Evolutionary conservation across 2,329 filamentous ascomycete genomes (phyloP).

Genomic region (Chaetomium sp.): DNA sequence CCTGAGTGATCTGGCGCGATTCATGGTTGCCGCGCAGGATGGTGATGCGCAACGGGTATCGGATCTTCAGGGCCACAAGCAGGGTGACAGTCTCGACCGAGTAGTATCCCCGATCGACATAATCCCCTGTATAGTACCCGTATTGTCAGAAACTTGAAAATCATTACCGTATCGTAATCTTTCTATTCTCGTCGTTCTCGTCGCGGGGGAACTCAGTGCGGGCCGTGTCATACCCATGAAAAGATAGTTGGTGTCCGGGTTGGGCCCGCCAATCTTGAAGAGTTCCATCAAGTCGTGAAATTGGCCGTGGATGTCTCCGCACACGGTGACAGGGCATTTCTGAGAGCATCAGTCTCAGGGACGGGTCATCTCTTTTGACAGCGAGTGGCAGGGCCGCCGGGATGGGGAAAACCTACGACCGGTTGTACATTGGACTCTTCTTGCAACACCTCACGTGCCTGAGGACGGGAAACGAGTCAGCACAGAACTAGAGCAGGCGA

Average conservation of each 20-base stretch:
- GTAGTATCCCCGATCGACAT: slow-evolving; percentile 98
- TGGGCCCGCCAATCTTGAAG: slow-evolving; percentile 97
- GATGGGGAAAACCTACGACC: slow-evolving; percentile 59
- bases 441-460: slow-evolving; percentile 94
- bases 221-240: slow-evolving; percentile 74
- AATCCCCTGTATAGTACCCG: slow-evolving; percentile 61
- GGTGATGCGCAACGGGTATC: slow-evolving; percentile 95
- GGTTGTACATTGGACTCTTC: slow-evolving; percentile 98
- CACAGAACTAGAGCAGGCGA: slow-evolving; percentile 9
- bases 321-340: slow-evolving; percentile 99
- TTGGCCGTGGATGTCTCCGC: slow-evolving; percentile 97
- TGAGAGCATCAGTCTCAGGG: slow-evolving; percentile 34
- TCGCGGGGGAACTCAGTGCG: slow-evolving; percentile 14
- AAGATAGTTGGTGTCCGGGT: slow-evolving; percentile 97
- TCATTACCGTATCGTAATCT: neutral
- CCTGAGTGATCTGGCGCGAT: slow-evolving; percentile 96
- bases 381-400: neutral
- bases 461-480: slow-evolving; percentile 27
- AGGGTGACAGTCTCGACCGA: slow-evolving; percentile 97
- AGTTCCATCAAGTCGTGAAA: slow-evolving; percentile 99
- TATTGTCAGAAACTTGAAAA: slow-evolving; percentile 12
- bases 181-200: slow-evolving; percentile 4
- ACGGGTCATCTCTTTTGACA: neutral
- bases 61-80: slow-evolving; percentile 92
- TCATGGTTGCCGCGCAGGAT: slow-evolving; percentile 99